Percentiles rank a stretch among this genome's conserved stretches.
Conservation (phyloP, 1,139 yeast species). For the Scheffersomyces segobiensis region DNA sequence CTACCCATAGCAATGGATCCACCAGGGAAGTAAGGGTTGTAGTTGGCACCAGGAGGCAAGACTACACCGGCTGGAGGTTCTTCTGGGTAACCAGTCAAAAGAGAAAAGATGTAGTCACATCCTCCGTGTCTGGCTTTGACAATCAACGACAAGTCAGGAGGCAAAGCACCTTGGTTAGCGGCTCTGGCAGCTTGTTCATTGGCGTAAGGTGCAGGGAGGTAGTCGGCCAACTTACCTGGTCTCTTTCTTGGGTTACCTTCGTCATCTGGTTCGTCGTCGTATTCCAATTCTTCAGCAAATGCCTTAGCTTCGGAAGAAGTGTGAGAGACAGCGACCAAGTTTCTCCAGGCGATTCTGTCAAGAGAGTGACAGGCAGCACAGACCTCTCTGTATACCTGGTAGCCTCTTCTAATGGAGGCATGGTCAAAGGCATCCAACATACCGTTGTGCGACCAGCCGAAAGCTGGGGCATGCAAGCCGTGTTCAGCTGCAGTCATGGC, state of each 20-base stretch:
- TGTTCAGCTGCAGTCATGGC: slow-evolving; percentile 99
- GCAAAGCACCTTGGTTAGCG: slow-evolving; percentile 98
- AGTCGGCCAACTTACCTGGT: slow-evolving; percentile 96
- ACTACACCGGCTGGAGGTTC: slow-evolving; percentile 98
- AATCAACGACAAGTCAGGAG: slow-evolving; percentile 96
- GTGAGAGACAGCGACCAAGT: slow-evolving; percentile 95
- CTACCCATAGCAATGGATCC: slow-evolving; percentile 99
- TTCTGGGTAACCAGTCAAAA: slow-evolving; percentile 98
- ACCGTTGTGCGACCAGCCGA: slow-evolving; percentile 92
- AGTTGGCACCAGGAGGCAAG: slow-evolving; percentile 91
- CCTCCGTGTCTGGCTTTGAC: slow-evolving; percentile 99
- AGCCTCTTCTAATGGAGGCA: slow-evolving; percentile 97
- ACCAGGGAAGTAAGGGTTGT: slow-evolving; percentile 99
- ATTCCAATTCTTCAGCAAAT: slow-evolving; percentile 95
- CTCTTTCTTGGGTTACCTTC: slow-evolving; percentile 98
- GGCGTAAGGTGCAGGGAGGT: slow-evolving; percentile 92
- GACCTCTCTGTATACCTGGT: slow-evolving; percentile 97
- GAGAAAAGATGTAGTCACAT: slow-evolving; percentile 88
- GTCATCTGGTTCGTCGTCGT: slow-evolving; percentile 99
- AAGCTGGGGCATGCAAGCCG: slow-evolving; percentile 94
- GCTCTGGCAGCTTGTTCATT: slow-evolving; percentile 99
- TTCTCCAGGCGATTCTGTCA: slow-evolving; percentile 98
- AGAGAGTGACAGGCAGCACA: slow-evolving; percentile 99
- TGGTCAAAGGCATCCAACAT: slow-evolving; percentile 94
- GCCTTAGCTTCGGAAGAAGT: slow-evolving; percentile 87